Conservation (phyloP, 768 basidiomycete species). For the Postia placenta region DNA sequence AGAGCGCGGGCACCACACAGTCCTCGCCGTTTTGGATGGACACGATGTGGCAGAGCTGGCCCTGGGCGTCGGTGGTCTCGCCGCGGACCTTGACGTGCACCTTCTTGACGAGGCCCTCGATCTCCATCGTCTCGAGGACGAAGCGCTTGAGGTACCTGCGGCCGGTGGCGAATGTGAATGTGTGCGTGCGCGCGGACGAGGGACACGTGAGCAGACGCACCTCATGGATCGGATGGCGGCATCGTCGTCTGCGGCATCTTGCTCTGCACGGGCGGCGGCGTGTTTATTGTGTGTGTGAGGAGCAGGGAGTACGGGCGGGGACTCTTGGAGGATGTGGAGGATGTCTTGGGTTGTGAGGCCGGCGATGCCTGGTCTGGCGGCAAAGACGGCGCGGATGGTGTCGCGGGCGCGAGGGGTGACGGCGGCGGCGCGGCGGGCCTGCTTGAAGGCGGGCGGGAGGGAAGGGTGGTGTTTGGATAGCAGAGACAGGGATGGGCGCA, state of each 20-base stretch:
- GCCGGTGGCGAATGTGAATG: not conserved
- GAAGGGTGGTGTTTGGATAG: too few relatives aligned
- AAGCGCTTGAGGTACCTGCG: constrained; percentile 21
- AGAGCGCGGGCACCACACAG: too few relatives aligned
- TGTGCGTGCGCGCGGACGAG: not conserved
- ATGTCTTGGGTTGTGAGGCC: constrained; percentile 17
- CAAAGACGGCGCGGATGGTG: constrained; percentile 8
- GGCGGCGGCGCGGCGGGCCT: not conserved
- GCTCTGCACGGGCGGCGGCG: not conserved
- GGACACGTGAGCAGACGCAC: constrained; percentile 1
- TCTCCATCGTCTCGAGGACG: constrained; percentile 17
- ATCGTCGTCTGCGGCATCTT: not conserved
- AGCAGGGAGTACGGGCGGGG: too few relatives aligned
- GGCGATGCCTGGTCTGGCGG: not conserved
- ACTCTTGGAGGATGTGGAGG: constrained; percentile 6
- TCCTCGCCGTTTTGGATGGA: too few relatives aligned
- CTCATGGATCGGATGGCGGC: constrained; percentile 14
- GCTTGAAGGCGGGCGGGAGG: too few relatives aligned
- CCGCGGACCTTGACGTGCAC: constrained; percentile 1
- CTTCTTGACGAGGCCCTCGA: constrained; percentile 15
- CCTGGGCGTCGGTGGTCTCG: not conserved
- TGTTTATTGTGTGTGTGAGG: too few relatives aligned
- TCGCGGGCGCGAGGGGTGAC: constrained; percentile 8
- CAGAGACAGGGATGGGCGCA: too few relatives aligned
- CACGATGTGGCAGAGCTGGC: not conserved